Conservation (phyloP, 1,139 yeast species). For the Yamadazyma atlantica region DNA sequence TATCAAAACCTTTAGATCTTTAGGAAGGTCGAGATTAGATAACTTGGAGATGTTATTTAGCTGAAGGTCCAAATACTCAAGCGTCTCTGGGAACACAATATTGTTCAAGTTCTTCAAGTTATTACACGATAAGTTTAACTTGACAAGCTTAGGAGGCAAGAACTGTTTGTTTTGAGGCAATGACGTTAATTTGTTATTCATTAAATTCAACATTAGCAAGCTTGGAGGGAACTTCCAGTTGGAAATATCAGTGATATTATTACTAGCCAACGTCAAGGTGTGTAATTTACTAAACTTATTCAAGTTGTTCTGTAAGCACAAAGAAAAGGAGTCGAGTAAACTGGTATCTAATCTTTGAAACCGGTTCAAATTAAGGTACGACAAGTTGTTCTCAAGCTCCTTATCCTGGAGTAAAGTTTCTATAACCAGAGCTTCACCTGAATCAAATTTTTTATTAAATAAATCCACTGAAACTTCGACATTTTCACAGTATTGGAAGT, state of each 20-base stretch:
- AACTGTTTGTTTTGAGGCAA: conserved; percentile 12
- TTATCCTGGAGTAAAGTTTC: conserved; percentile 8
- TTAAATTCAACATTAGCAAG: conserved; percentile 14
- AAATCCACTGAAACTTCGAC: conserved; percentile 18
- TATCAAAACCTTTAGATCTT: conserved; percentile 15
- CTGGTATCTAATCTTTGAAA: conserved; percentile 14
- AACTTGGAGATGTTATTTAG: conserved; percentile 16
- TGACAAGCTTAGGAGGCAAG: conserved; percentile 15
- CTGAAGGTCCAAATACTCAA: conserved; percentile 20
- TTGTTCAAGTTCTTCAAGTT: conserved; percentile 11
- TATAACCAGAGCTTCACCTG: conserved; percentile 9
- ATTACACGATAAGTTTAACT: conserved; percentile 18
- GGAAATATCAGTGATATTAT: conserved; percentile 11
- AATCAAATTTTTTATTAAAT: conserved; percentile 13
- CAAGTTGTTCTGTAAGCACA: conserved; percentile 7
- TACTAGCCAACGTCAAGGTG: conserved; percentile 15
- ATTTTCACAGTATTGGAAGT: conserved; percentile 8
- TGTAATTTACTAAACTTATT: conserved; percentile 12
- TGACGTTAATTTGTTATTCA: conserved; percentile 14
- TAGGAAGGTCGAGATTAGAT: conserved; percentile 13
- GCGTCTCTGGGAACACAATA: conserved; percentile 14
- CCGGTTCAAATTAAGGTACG: conserved; percentile 15
- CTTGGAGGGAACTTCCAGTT: conserved; percentile 13
- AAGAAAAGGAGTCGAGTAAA: conserved; percentile 5
- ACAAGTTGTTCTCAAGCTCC: conserved; percentile 11